Evolutionary conservation across 2,329 filamentous ascomycete genomes (phyloP), one percentile per base, ranked within the genome.

Genomic region (Colletotrichum sansevieriae): DNA sequence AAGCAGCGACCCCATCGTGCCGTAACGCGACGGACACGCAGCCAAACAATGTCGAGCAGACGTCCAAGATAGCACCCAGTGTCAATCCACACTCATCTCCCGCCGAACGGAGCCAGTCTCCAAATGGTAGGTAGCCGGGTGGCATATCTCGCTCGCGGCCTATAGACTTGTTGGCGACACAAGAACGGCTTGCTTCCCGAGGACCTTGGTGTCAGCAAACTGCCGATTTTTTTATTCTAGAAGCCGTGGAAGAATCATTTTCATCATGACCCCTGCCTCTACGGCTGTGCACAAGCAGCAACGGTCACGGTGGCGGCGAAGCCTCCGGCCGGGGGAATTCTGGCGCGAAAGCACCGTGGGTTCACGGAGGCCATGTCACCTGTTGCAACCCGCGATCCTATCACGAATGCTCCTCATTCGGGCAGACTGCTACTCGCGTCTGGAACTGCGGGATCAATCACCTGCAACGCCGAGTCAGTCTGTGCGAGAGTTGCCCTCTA

Each of bases 41-140:
- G 63, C 62, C 62, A 69, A 51, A 69, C 55, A n/a, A 25, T 56
- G 41, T 39, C n/a, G 41, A 56, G 55, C 18, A 52, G 62, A 65
- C 35, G 15, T 51, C 33, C 18, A 43, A 52, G 62, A 65, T 56
- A 57, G 55, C 66, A 61, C 55, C 65, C 43, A 51, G 25, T 12
- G 18, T 62, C 43, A 60, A 61, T 15, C 66, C 66, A 66, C 66
- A 56, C 56, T 69, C 62, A 69, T 69, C 66, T 69, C 66, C 66
- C 63, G 49, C 22, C 62, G 54, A 70, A 68, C 63, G 63, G 54
- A 63, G 54, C 67, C 67, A 68, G 58, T 68, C 67, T 63, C 43
- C 52, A 70, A 70, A 15, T 25, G 63, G 57, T 70, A 70, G 63
- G 67, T 63, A 63, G 35, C 37, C 39, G 22, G 47, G 20, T 43